Evolutionary conservation across 1,284 basidiomycete species (phyloP).

Genomic region (Lentinula novae-zelandiae): DNA sequence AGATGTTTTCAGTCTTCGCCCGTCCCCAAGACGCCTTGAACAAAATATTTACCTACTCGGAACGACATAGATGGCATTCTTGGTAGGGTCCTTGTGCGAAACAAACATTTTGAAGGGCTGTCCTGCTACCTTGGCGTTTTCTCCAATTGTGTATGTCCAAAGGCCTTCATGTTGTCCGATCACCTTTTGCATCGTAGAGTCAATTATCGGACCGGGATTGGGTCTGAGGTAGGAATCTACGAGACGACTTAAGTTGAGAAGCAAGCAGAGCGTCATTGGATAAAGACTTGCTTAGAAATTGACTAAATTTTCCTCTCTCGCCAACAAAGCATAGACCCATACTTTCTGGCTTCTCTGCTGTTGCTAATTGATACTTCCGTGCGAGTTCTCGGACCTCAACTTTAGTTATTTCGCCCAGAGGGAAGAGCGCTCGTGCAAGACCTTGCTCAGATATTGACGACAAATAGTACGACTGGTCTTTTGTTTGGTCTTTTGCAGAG

Average conservation of each 20-base stretch:
- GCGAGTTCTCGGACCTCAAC: slow-evolving; percentile 79
- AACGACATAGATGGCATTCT: slow-evolving; percentile 73
- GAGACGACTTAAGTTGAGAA: background rate
- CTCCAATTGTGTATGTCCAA: slow-evolving; percentile 88
- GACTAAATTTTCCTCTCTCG: slow-evolving; percentile 68
- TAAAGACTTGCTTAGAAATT: slow-evolving; percentile 62
- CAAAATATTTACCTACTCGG: slow-evolving; percentile 57
- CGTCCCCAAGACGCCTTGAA: background rate
- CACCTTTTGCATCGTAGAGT: slow-evolving; percentile 48
- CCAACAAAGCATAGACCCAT: slow-evolving; percentile 99
- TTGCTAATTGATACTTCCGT: slow-evolving; percentile 61
- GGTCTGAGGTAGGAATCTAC: slow-evolving; percentile 77
- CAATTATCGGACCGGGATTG: slow-evolving; percentile 65
- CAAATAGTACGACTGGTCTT: slow-evolving; percentile 96
- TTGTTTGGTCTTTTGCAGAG: slow-evolving; percentile 61
- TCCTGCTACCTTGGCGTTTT: slow-evolving; percentile 63
- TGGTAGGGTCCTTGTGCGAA: slow-evolving; percentile 60
- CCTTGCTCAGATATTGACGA: slow-evolving; percentile 70
- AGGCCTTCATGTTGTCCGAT: slow-evolving; percentile 73
- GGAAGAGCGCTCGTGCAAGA: slow-evolving; percentile 74
- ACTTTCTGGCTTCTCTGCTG: slow-evolving; percentile 80
- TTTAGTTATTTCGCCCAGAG: slow-evolving; percentile 69
- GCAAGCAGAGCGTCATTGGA: background rate
- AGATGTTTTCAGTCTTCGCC: slow-evolving; percentile 1
- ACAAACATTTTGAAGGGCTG: slow-evolving; percentile 71